These are phyloP conservation scores for Debaryomyces sp. DNA, from an alignment of 1,139 yeast genomes.

Conservation along the genomic window DNA sequence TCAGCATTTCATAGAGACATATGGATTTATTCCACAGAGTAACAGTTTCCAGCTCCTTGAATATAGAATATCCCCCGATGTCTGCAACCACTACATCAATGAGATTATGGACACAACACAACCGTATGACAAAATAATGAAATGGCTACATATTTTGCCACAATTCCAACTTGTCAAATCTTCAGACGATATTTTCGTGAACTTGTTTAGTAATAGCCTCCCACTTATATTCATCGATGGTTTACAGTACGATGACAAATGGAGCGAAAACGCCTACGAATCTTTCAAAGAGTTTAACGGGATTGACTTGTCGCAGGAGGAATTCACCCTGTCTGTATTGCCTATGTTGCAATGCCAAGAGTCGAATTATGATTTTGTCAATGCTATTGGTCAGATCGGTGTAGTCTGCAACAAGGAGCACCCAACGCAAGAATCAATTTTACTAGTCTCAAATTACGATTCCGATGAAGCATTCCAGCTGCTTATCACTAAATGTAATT, in stretches of 20 bases:
- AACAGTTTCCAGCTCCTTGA: conserved; percentile 18
- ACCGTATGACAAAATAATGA: conserved; percentile 15
- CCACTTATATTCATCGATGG: conserved; percentile 19
- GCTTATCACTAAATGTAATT: conserved; percentile 6
- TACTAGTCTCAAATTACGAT: conserved; percentile 7
- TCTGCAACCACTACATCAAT: not conserved
- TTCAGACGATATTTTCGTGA: conserved; percentile 19
- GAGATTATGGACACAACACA: conserved; percentile 4
- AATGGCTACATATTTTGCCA: conserved; percentile 31
- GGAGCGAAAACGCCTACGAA: conserved; percentile 16
- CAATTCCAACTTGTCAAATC: conserved; percentile 23
- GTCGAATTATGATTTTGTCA: conserved; percentile 25
- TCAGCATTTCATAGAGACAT: conserved; percentile 48
- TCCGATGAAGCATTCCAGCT: conserved; percentile 8
- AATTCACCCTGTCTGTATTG: conserved; percentile 15
- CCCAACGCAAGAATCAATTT: conserved; percentile 9
- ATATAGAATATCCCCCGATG: conserved; percentile 8
- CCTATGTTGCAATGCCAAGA: conserved; percentile 28
- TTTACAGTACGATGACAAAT: conserved; percentile 16
- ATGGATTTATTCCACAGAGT: conserved; percentile 59
- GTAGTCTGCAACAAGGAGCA: conserved; percentile 12
- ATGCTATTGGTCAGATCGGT: conserved; percentile 28
- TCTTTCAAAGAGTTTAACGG: conserved; percentile 13
- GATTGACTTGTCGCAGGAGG: conserved; percentile 11
- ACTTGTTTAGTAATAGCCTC: conserved; percentile 18